Conservation (phyloP, 768 basidiomycete genomes). For the Lentinula aciculospora region DNA sequence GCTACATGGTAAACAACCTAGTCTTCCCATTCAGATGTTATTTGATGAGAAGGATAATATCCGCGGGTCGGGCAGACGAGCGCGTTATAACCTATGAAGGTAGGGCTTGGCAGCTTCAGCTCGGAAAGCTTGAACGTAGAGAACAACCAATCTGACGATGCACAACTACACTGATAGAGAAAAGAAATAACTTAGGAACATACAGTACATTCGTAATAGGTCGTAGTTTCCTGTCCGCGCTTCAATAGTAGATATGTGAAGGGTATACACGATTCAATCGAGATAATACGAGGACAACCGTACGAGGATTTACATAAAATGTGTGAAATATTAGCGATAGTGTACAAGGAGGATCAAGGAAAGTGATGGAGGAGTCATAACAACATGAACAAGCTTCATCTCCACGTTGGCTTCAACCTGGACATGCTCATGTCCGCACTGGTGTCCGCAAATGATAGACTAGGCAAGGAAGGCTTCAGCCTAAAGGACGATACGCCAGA, state of each 20-base stretch:
- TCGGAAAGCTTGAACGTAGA: too few relatives aligned
- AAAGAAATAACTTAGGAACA: neutral
- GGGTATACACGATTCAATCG: neutral
- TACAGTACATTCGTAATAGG: neutral
- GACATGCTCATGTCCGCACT: constrained; percentile 46
- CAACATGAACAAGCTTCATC: constrained; percentile 27
- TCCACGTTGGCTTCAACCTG: constrained; percentile 51
- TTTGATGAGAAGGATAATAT: too few relatives aligned
- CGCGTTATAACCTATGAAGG: too few relatives aligned
- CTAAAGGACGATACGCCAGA: constrained; percentile 24
- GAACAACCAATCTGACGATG: too few relatives aligned
- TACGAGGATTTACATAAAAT: neutral
- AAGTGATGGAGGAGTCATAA: constrained; percentile 8
- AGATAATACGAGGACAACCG: neutral
- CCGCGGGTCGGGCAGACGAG: too few relatives aligned
- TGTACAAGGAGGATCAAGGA: neutral
- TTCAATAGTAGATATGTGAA: too few relatives aligned
- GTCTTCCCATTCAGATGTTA: too few relatives aligned
- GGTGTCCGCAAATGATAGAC: constrained; percentile 24
- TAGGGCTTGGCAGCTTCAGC: too few relatives aligned
- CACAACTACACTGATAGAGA: too few relatives aligned
- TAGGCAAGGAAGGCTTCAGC: constrained; percentile 16
- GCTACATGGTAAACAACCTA: too few relatives aligned
- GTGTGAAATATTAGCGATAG: neutral
- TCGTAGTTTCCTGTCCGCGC: too few relatives aligned